phyloP scores from a whole-genome alignment of 257 asterid species.

The Rauvolfia tetraphylla region DNA sequence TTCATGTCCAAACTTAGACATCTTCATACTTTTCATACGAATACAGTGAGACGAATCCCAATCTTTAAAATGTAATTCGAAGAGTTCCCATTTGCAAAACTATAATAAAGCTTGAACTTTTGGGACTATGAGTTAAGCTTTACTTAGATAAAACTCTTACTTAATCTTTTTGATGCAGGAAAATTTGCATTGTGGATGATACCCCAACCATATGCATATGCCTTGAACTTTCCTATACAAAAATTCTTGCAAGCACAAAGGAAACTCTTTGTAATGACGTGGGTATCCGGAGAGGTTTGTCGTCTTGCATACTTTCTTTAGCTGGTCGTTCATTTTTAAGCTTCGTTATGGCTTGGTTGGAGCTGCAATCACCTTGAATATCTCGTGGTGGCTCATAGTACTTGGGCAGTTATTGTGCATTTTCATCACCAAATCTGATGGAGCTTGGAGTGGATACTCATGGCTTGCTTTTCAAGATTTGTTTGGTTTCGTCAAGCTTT shows the following conservation, averaged over 20 bases:
- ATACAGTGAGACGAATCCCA: no score
- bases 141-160: no score
- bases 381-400: conserved; percentile 69
- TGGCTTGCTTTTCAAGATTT: conserved; percentile 70
- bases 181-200: conserved; percentile 71
- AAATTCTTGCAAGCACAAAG: conserved; percentile 82
- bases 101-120: no score
- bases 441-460: conserved; percentile 83
- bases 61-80: no score
- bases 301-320: conserved; percentile 45
- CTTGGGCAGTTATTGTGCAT: conserved; percentile 53
- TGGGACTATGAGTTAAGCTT: no score
- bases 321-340: conserved; percentile 66
- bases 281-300: conserved; percentile 55
- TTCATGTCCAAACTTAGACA: no score
- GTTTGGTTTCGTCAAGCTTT: conserved; percentile 59
- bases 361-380: conserved; percentile 66
- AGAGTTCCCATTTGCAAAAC: no score
- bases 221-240: conserved; percentile 71
- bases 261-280: conserved; percentile 64
- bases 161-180: conserved; percentile 35
- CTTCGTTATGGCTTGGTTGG: conserved; percentile 62
- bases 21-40: no score
- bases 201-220: conserved; percentile 78
- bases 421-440: conserved; percentile 52